Percentiles rank a stretch among this genome's conserved stretches.
These are phyloP conservation scores for Malus sylvestris DNA, from an alignment of 306 rosid species.

Conservation along the genomic window DNA sequence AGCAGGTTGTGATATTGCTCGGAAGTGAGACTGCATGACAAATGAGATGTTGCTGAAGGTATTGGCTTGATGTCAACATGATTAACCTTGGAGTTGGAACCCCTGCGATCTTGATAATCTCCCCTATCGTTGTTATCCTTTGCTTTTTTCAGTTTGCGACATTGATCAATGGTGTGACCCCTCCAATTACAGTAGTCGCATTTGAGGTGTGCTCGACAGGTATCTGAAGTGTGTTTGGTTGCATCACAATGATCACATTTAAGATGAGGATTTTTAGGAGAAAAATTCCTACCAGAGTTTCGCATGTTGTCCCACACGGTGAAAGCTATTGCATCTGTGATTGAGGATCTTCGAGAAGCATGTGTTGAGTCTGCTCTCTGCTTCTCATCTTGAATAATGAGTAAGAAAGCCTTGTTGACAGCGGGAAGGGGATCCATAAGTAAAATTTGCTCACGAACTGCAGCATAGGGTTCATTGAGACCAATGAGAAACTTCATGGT, in stretches of 20 bases:
- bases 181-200: neutral
- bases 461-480: too few relatives aligned
- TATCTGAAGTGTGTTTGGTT: neutral
- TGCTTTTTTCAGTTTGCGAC: neutral
- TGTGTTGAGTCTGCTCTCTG: too few relatives aligned
- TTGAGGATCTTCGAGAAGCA: too few relatives aligned
- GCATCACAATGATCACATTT: neutral
- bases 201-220: neutral
- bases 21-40: neutral
- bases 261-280: neutral
- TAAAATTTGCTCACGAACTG: too few relatives aligned
- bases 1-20: neutral
- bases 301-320: too few relatives aligned
- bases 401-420: too few relatives aligned
- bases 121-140: fast-evolving
- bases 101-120: neutral
- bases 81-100: neutral
- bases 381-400: too few relatives aligned
- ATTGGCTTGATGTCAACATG: neutral
- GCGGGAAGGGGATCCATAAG: too few relatives aligned
- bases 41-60: neutral
- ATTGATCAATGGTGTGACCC: neutral
- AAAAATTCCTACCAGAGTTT: neutral
- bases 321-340: too few relatives aligned
- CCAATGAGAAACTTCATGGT: too few relatives aligned